These are phyloP conservation scores for Saprolegnia diclina DNA, from an alignment of 352 stramenopile genomes.

Conservation along the genomic window DNA sequence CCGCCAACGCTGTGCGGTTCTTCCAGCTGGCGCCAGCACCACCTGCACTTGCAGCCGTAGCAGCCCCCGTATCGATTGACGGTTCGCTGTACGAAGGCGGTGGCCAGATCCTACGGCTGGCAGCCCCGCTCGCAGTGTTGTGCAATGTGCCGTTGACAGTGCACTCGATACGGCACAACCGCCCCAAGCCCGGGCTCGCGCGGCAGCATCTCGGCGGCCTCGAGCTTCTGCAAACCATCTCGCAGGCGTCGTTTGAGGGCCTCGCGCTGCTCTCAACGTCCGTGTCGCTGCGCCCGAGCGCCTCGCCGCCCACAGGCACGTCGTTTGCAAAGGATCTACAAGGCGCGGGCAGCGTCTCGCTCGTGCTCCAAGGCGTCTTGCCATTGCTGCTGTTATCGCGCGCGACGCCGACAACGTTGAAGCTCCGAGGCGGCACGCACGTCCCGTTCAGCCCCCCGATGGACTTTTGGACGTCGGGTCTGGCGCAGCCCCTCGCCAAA, in stretches of 20 bases:
- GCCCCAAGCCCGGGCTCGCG: conserved; percentile 61
- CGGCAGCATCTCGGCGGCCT: conserved; percentile 83
- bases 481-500: conserved; percentile 36
- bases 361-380: conserved; percentile 63
- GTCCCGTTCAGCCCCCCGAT: conserved; percentile 53
- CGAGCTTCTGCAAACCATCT: conserved; percentile 42
- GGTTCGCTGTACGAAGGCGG: conserved; percentile 76
- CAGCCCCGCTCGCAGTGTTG: conserved; percentile 61
- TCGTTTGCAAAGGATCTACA: conserved; percentile 36
- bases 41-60: neutral
- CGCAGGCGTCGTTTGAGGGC: conserved; percentile 32
- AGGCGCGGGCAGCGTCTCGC: conserved; percentile 49
- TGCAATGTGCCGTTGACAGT: conserved; percentile 54
- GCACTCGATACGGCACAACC: conserved; percentile 68
- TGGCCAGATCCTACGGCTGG: conserved; percentile 84
- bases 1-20: conserved; percentile 47
- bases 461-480: conserved; percentile 53
- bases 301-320: conserved; percentile 23
- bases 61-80: conserved; percentile 32
- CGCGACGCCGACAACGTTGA: conserved; percentile 29
- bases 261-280: conserved; percentile 45
- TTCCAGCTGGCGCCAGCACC: conserved; percentile 29
- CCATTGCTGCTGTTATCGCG: conserved; percentile 39
- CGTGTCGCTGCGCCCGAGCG: conserved; percentile 36
- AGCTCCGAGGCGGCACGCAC: conserved; percentile 50